Base-by-base conservation (phyloP, 176 grass and related monocot species). In the Avena eriantha region DNA sequence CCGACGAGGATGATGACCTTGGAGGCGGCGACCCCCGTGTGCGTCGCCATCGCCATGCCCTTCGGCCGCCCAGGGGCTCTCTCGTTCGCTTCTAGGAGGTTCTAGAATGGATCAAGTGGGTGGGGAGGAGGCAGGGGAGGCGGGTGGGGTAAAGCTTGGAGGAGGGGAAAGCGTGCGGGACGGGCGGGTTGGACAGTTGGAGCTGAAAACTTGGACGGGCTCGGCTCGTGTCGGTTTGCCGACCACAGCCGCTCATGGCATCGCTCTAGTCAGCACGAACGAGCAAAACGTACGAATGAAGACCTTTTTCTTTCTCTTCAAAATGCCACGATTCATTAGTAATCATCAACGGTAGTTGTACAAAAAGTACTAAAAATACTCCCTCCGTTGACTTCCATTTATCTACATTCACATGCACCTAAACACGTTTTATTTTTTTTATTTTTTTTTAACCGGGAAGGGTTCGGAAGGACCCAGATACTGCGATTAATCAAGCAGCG, bases 31-130 rank as follows among this genome's bases (percentile, higher is more conserved):
- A 92, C 84, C 77, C 93, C 92, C 31, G 91, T 87, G 18, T 98
- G 92, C 93, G 88, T 93, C 84, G 93, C 92, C 96, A 98, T 93
- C 84, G 93, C 92, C 96, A 98, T 98, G 87, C 23, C 69, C 82
- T 24, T 59, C 46, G 54, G 82, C 82, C 18, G 51, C 43, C 19
- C 77, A 31, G 48, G 76, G 13, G 82, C 80, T 54, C 18, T 73
- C 69, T 51, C 3, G 31, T 11, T 35, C 69, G 60, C 76, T 80
- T 64, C 17, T 79, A 4, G 86, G 60, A 78, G 75, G 79, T 77
- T 85, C 69, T 87, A n/a, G 67, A 88, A 60, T 39, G 41, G 31
- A 12, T 51, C 33, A 48, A 49, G 19, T 41, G 29, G 65, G 53
- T 12, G 76, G 33, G 45, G 22, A 35, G 24, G 66, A 78, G 22